Base-by-base conservation (phyloP, 2,329 filamentous ascomycete species). In the Ceratocystis cubensis region DNA sequence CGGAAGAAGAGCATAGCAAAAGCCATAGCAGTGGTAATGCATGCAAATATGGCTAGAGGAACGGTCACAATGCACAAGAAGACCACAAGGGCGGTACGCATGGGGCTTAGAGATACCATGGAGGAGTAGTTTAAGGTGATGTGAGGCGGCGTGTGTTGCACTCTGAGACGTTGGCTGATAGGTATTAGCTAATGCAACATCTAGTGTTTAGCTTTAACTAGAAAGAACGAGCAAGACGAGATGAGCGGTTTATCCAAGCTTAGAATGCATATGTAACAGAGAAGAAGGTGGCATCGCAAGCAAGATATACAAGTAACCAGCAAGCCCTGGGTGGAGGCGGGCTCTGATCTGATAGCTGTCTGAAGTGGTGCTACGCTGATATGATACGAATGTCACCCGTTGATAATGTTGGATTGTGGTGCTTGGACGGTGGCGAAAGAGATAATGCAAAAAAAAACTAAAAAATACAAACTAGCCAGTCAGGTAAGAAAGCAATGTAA, bases 1-100 rank as follows among this genome's bases (percentile, higher is more conserved):
- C 85, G 81, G 69, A 86, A 75, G 71, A 83, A 79, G 62, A 89
- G 80, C 45, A 87, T 78, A 46, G 81, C 77, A 69, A 86, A 82
- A 48, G 86, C 84, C 61, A 88, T 70, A 3, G 79, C 80, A 65
- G 85, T 84, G 41, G 86, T 88, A 69, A 88, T 75, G 69, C 80
- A 81, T 64, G 86, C 86, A 65, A 85, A 81, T 63, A 88, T 72
- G 70, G 83, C 79, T 65, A 88, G 78, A 7, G 86, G 86, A 13
- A 88, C 75, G 25, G 84, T 85, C 71, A 86, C 77, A 69, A 87
- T 69, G 71, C 84, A 79, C 70, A 88, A 76, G 71, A 87, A 79
- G n/a, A 85, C 84, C 64, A 87, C 78, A 64, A 85, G 76, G 62
- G 88, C 73, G 70, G 78, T 76, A 72, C 84, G 80, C 68, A 82